Conservation (phyloP, 2,329 filamentous ascomycete genomes). For the Trichoderma sp. region DNA sequence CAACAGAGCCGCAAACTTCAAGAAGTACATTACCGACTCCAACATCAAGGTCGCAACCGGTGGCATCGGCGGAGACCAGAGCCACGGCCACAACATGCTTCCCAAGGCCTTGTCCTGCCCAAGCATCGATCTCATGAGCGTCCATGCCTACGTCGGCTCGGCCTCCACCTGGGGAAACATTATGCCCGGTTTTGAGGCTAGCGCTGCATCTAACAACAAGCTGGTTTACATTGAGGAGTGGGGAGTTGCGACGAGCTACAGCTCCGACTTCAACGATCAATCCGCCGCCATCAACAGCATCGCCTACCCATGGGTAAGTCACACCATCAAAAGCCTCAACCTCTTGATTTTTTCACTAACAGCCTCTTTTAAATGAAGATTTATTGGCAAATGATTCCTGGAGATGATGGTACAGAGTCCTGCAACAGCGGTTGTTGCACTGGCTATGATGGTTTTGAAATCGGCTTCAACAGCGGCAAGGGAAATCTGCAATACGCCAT, state of each 20-base stretch:
- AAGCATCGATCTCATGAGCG: constrained; percentile 34
- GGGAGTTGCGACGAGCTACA: constrained; percentile 11
- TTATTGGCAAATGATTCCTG: constrained; percentile 18
- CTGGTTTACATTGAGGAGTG: constrained; percentile 24
- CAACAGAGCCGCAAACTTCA: constrained; percentile 35
- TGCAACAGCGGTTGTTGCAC: constrained; percentile 8
- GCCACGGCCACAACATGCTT: constrained; percentile 38
- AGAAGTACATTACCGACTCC: constrained; percentile 35
- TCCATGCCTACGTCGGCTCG: constrained; percentile 15
- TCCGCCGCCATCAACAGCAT: background rate
- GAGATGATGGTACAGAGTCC: background rate
- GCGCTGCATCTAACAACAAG: constrained; percentile 13
- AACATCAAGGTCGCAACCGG: constrained; percentile 40
- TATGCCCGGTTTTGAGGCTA: constrained; percentile 7
- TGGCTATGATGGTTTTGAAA: constrained; percentile 11
- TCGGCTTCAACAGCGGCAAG: constrained; percentile 21
- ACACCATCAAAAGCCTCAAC: background rate
- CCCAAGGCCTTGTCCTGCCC: constrained; percentile 35
- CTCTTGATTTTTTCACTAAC: background rate
- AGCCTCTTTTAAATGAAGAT: background rate
- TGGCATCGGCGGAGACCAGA: constrained; percentile 40
- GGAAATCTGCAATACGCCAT: constrained; percentile 10
- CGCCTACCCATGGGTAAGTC: constrained; percentile 11
- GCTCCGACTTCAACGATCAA: background rate
- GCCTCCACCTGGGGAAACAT: background rate